Evolutionary conservation across 2,329 filamentous ascomycete species (phyloP), one percentile per base, ranked within the genome.

Genomic region (Drechslera avenae): DNA sequence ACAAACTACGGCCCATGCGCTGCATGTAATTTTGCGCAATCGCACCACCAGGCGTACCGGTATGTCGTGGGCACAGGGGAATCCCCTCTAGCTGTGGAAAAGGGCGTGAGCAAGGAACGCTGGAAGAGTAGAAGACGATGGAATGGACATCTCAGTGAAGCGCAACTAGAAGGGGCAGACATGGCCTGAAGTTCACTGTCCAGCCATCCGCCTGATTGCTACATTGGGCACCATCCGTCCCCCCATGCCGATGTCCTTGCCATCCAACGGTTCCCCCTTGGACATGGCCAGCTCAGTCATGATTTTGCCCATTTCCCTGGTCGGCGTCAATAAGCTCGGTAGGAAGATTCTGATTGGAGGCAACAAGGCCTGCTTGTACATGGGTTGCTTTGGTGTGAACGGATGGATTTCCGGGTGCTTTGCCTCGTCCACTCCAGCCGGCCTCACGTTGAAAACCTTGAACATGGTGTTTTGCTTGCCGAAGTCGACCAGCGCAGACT

Each of bases 401-500:
- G 64, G 51, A 28, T 74, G 63, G 30, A 80, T 76, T 59, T 75
- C 74, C 14, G 70, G 57, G 53, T 80, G 76, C 1, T 61, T 42
- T 2, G 56, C 57, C 50, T 62, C 63, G 39, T 91, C 88, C 9
- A 91, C 81, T 6, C 74, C 80, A 0, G 66, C 83, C 0, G 87
- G 86, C 0, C 88, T 79, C 5, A 86, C 74, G 9, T 80, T 83
- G 59, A 82, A 81, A 1, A 82, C 77, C 23, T 75, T 78, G 46
- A 90, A 77, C 5, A 73, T 68, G 0, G 78, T 73, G 36, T 76
- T 76, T 56, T 66, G 54, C 23, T 74, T 72, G 12, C 73, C 67
- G 12, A 90, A 69, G 0, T 79, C 76, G 1, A 86, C 77, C 1
- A 92, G 78, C 1, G 76, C 71, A 1, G 76, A 57, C 71, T 92